Conservation (phyloP, 2,329 filamentous ascomycete species). For the Sordariomycetes sp. region DNA sequence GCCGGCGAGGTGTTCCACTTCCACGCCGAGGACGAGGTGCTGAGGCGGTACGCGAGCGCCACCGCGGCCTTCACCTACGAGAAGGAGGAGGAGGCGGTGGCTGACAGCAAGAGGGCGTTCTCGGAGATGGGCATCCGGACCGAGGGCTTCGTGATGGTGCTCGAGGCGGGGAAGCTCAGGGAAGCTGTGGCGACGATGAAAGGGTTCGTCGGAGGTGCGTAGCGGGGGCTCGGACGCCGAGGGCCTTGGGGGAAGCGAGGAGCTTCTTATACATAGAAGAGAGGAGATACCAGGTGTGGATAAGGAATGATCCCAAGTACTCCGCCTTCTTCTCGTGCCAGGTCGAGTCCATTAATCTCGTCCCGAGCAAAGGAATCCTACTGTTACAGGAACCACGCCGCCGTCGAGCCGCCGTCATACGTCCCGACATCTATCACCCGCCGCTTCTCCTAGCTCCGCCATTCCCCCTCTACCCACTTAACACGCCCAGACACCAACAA, state of each 20-base stretch:
- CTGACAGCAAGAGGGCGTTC: slow-evolving; percentile 90
- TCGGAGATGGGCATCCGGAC: slow-evolving; percentile 85
- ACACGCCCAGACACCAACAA: slow-evolving; percentile 85
- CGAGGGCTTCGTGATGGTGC: slow-evolving; percentile 73
- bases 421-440: no score
- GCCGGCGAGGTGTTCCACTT: slow-evolving; percentile 70
- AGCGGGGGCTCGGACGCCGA: background rate
- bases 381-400: background rate
- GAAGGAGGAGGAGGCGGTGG: slow-evolving; percentile 68
- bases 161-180: slow-evolving; percentile 70
- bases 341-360: no score
- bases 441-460: background rate
- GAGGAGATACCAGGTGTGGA: no score
- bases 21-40: slow-evolving; percentile 88
- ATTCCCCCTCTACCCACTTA: slow-evolving; percentile 13
- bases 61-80: slow-evolving; percentile 66
- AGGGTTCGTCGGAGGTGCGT: slow-evolving; percentile 50
- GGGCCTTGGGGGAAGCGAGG: background rate
- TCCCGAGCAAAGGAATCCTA: background rate
- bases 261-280: background rate
- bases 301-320: background rate
- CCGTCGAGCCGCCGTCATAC: background rate
- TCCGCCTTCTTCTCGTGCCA: background rate
- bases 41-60: slow-evolving; percentile 65
- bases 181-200: slow-evolving; percentile 64